Base-by-base conservation (phyloP, 805 yeast genomes). In the Ogataea salicorniae region DNA sequence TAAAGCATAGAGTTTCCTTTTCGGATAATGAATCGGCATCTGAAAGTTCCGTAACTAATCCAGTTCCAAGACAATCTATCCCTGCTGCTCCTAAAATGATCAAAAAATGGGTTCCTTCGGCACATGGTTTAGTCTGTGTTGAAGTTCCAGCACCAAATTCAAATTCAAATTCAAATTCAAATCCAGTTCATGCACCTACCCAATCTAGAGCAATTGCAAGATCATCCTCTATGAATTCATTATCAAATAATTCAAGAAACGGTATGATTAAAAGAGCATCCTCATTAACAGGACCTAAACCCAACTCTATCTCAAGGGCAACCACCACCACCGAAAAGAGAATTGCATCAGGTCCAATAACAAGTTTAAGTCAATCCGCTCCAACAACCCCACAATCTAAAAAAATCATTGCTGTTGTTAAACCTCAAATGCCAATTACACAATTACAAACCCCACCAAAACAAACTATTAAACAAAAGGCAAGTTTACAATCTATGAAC, bases 61-160 rank as follows among this genome's bases (percentile, higher is more conserved):
- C 34, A 15, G 38, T 40, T 15, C 39, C 46, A 33, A 33, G 23
- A 13, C 37, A 37, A 22, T 18, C 43, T 5, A 34, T 37, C 16
- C 46, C 20, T 20, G 20, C 20, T 20, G 20, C 54, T 16, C 70
- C 71, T 14, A 76, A 69, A 46, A 83, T 77, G 67, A 76, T 84
- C 9, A 83, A 81, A 54, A 83, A 79, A 52, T 85, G 84, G 66
- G 74, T 85, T 41, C 92, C 94, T 2, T 83, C 89, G 2, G 81
- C 87, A 4, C 74, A 79, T 55, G 94, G 94, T 14, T 71, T 85
- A 46, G 76, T 82, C 43, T 73, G 83, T 9, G 70, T 85, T 5
- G 91, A 85, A 55, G 90, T 85, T 4, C 87, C 89, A 0, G 75
- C 73, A 13, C 55, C 58, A 6, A 31, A 62, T 36, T 59, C 53